phyloP scores from a whole-genome alignment of 2,329 filamentous ascomycete species.

The Colletotrichum sp. region DNA sequence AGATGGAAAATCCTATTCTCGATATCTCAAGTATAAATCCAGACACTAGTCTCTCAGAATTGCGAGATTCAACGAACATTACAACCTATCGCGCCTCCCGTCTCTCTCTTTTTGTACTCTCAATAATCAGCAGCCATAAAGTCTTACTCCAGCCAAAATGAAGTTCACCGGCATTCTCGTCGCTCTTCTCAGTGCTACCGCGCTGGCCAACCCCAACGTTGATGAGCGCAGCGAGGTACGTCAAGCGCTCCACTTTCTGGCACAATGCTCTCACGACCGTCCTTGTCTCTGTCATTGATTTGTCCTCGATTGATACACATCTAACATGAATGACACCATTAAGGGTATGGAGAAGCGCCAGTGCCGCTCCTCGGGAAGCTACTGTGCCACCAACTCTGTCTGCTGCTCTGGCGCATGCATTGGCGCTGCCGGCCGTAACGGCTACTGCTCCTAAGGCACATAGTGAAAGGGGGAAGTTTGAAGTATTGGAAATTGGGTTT shows the following conservation, averaged over 20 bases:
- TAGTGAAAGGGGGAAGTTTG: background rate
- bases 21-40: fast-evolving
- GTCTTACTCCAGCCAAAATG: background rate
- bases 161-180: background rate
- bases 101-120: fast-evolving
- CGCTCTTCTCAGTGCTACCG: background rate
- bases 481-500: fast-evolving
- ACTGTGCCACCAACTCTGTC: background rate
- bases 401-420: background rate
- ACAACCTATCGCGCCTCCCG: fast-evolving
- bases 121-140: fast-evolving
- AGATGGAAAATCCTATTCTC: fast-evolving
- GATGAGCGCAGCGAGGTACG: background rate
- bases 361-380: background rate
- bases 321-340: fast-evolving
- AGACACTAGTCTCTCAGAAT: background rate
- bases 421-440: background rate
- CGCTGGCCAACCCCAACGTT: background rate
- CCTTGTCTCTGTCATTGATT: background rate
- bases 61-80: background rate
- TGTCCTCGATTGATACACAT: fast-evolving
- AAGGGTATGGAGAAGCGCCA: background rate
- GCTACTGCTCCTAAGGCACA: background rate
- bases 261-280: fast-evolving
- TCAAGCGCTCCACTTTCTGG: fast-evolving